Evolutionary conservation across 1,284 basidiomycete species (phyloP), one percentile per base, ranked within the genome.

Genomic region (Irpex rosettiformis): DNA sequence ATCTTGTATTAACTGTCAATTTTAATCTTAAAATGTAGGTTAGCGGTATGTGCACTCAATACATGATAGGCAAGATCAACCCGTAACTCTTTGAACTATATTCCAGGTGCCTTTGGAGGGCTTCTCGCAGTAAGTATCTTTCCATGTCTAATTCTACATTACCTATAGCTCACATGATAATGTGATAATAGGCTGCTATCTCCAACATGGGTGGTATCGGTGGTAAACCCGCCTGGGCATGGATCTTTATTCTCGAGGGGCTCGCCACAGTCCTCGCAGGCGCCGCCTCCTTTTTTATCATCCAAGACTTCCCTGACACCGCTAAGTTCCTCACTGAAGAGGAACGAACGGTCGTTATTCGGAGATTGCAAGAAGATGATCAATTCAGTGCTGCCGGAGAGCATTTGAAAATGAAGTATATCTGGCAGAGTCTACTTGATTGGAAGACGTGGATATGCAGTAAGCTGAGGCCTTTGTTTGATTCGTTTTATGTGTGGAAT

Each of bases 291-390:
- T 92, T 85, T 76, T 92, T 82, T 80, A 82, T 91, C 64, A 83
- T 91, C 61, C 84, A 88, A 67, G 91, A 93, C 71, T 93, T 93
- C 74, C 90, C 89, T 3, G 88, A 91, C 66, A 88, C 83, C 0
- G 90, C 90, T 47, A 89, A 81, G 64, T 91, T 91, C 75, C 77
- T 93, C 18, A 80, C 77, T 25, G 85, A 88, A 62, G 76, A 73
- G 2, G 91, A 94, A 73, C 77, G 88, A 24, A 85, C 82, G 2
- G 78, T 87, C 28, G 79, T 92, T 54, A 78, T 91, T 58, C 77
- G 82, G 18, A 76, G 88, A 21, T 76, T 91, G 33, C 86, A 90
- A 70, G 70, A 51, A n/a, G 88, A 91, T 67, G 80, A 84, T 65
- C 87, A 87, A 67, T 88, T 84, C 69, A 87, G 86, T 66, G 89